Evolutionary conservation across 1,139 yeast species (phyloP), one percentile per base, ranked within the genome.

Genomic region (Suhomyces yuchorum): DNA sequence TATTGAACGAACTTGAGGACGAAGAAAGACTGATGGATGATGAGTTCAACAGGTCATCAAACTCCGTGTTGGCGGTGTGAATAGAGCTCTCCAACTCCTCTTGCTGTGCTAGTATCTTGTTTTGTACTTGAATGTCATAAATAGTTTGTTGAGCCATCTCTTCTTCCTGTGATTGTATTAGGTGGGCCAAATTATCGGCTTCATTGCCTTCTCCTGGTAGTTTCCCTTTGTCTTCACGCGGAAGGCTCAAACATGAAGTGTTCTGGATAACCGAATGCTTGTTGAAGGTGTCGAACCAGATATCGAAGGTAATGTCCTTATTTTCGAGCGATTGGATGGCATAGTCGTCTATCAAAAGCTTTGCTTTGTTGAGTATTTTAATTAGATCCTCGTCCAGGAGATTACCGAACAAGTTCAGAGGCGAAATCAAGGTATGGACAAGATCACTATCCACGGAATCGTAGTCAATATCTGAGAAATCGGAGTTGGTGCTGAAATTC

Each of bases 401-500:
- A 11, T 58, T 56, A 5, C 63, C 60, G 51, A 73, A 67, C 24
- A 75, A 57, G 37, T 50, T 58, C 11, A 61, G 47, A 0, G 80
- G 75, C 5, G 78, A 71, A 7, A 75, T 49, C 20, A 66, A 52
- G n/a, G 68, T 61, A 57, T 80, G 84, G 12, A 79, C 65, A 3
- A 68, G 48, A 56, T 80, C 84, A n/a, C 59, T 62, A 50, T 77
- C 80, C 18, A 73, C 59, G 7, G 54, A 51, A 4, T 49, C 49
- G 44, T 51, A 56, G 23, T 53, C 19, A 7, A 14, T 3, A 15
- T 30, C 17, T 14, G 34, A 15, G 11, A 7, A 8, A 8, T 28
- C 15, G 6, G 15, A 9, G 2, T 12, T 4, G 1, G 23, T 6
- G 3, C 53, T 54, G 49, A 75, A 56, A 35, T 54, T 44, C 20